Base-by-base conservation (phyloP, 192 early-diverging fungal genomes). In the Podila epicladia region DNA sequence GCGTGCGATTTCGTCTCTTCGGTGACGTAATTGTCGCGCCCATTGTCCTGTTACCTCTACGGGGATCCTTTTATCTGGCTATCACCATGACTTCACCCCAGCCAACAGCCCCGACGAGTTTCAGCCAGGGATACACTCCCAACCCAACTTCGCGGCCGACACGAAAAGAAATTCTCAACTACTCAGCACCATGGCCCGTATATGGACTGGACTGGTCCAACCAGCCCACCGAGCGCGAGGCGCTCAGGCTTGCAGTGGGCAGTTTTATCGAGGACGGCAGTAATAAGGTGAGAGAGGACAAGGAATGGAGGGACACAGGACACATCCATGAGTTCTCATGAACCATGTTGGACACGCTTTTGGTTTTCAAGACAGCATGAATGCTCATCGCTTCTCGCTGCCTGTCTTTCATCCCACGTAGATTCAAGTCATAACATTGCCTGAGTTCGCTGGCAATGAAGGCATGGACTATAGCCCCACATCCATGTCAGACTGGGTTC, bases 201-300 rank as follows among this genome's bases (percentile, higher is more conserved):
- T 98, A 97, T 82, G 95, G 90, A 3, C 88, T 98, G 48, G 91
- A 94, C 71, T 98, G 97, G 97, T 92, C 84, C 24, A 91, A 93
- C 65, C 85, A 85, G 55, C 90, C 87, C 9, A 87, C 85, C 1
- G 88, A 90, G 53, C 84, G 88, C 55, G 83, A 84, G 69, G 78
- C 92, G 58, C 97, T 97, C 75, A 86, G 96, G 62, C 85, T 98
- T 58, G 96, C 94, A 3, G 75, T 97, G 32, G 92, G 95, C 64
- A 93, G 93, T 74, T 93, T 94, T 61, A 84, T 92, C 20, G 94
- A 94, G 67, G 90, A 92, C 72, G 85, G 85, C 29, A 83, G 75
- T 9, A 96, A 95, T 84, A 91, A 87, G 85, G 88, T 90, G 53
- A 24, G 24, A 2, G 20, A 22, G 19, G 19, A 65, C 13, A 67